These are phyloP conservation scores for Podaxis sp. DNA, from an alignment of 768 basidiomycete genomes.

Conservation along the genomic window DNA sequence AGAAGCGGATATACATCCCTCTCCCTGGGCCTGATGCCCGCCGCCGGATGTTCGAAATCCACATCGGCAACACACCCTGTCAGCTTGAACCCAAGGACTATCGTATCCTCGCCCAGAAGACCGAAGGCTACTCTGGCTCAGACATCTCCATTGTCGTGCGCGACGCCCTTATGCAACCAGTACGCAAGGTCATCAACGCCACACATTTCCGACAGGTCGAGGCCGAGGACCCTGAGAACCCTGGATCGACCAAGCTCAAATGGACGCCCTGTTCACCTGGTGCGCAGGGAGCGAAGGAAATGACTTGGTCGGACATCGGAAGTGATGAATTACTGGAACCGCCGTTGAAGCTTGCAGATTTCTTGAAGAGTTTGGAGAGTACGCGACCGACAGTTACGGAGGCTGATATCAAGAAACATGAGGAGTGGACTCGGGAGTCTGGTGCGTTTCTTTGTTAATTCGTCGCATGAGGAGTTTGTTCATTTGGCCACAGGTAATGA, in stretches of 20 bases:
- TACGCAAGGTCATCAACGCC: conserved; percentile 92
- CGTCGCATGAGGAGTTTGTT: not conserved
- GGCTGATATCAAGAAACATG: conserved; percentile 82
- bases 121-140: conserved; percentile 93
- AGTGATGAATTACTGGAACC: conserved; percentile 93
- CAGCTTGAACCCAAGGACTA: conserved; percentile 79
- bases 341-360: conserved; percentile 73
- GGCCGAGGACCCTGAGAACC: conserved; percentile 31
- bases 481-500: conserved; percentile 27
- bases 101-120: conserved; percentile 75
- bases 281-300: conserved; percentile 81
- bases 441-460: conserved; percentile 44
- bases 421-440: conserved; percentile 83
- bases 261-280: conserved; percentile 98
- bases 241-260: conserved; percentile 39
- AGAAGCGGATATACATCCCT: conserved; percentile 98
- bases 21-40: conserved; percentile 92
- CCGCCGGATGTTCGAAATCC: conserved; percentile 94
- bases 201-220: conserved; percentile 81
- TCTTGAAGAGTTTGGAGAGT: conserved; percentile 74
- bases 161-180: conserved; percentile 98
- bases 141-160: conserved; percentile 94
- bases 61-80: conserved; percentile 91
- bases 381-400: conserved; percentile 88
- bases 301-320: conserved; percentile 84